Percentiles rank a stretch among this genome's conserved stretches.
Evolutionary conservation across 2,329 filamentous ascomycete species (phyloP).

Genomic region (Fusarium sp.): DNA sequence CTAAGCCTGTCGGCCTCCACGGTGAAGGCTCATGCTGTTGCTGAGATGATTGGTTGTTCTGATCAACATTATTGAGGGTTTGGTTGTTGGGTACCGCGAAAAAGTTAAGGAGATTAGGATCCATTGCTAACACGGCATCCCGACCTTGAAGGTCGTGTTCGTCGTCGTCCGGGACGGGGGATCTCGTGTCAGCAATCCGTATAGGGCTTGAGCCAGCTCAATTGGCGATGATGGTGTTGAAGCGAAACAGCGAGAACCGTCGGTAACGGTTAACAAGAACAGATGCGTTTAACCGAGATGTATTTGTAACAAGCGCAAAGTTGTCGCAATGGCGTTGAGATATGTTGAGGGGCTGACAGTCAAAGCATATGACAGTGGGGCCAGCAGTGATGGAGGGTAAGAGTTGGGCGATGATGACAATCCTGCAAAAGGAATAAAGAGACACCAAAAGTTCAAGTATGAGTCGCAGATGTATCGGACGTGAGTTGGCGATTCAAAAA

Average conservation of each 20-base stretch:
- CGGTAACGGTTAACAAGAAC: constrained; percentile 14
- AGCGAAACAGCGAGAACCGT: constrained; percentile 4
- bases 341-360: constrained; percentile 35
- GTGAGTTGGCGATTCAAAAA: constrained; percentile 20
- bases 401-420: constrained; percentile 20
- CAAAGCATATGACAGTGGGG: constrained; percentile 40
- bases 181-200: constrained; percentile 42
- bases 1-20: constrained; percentile 40
- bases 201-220: constrained; percentile 34
- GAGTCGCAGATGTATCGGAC: constrained; percentile 16
- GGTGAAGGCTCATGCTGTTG: constrained; percentile 41
- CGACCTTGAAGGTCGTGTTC: constrained; percentile 44
- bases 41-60: constrained; percentile 45
- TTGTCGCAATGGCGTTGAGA: constrained; percentile 37
- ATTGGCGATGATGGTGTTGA: constrained; percentile 32
- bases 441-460: background rate
- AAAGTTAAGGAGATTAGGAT: constrained; percentile 49
- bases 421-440: constrained; percentile 27
- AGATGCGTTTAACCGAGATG: constrained; percentile 23
- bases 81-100: constrained; percentile 50
- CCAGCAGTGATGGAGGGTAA: constrained; percentile 18
- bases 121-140: constrained; percentile 51
- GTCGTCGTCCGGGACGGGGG: constrained; percentile 38
- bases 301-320: constrained; percentile 25
- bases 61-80: constrained; percentile 47